Conservation (phyloP, 257 asterid genomes). For the Solanum neorickii region DNA sequence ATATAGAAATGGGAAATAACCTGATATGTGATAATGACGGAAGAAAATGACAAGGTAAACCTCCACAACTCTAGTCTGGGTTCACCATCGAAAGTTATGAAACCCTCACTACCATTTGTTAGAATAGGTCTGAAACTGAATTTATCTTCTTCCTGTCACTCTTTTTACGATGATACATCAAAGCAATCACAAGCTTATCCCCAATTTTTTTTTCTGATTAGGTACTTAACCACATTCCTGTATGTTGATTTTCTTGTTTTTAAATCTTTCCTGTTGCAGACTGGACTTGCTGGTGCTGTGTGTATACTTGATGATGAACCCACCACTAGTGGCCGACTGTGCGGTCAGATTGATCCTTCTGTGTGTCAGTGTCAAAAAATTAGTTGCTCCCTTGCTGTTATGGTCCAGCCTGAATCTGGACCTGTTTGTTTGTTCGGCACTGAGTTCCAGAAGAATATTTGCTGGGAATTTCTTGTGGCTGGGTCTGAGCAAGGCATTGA, state of each 20-base stretch:
- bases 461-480: conserved; percentile 97
- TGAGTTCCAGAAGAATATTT: conserved; percentile 69
- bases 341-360: conserved; percentile 77
- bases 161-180: neutral
- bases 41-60: neutral
- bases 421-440: conserved; percentile 96
- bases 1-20: neutral
- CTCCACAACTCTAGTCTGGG: neutral
- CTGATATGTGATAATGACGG: neutral
- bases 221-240: neutral
- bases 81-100: neutral
- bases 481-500: conserved; percentile 99
- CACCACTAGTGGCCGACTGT: conserved; percentile 84
- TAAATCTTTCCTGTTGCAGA: conserved; percentile 35
- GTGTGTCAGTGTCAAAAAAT: conserved; percentile 72
- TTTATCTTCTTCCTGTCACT: neutral
- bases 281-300: conserved; percentile 85
- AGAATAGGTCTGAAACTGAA: neutral
- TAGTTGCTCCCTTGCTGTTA: conserved; percentile 72
- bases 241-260: neutral
- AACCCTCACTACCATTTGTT: neutral
- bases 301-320: conserved; percentile 99
- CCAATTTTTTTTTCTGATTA: neutral
- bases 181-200: neutral
- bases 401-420: conserved; percentile 98